Evolutionary conservation across 2,329 filamentous ascomycete species (phyloP).

Genomic region (Phyllosticta citrichinensis): DNA sequence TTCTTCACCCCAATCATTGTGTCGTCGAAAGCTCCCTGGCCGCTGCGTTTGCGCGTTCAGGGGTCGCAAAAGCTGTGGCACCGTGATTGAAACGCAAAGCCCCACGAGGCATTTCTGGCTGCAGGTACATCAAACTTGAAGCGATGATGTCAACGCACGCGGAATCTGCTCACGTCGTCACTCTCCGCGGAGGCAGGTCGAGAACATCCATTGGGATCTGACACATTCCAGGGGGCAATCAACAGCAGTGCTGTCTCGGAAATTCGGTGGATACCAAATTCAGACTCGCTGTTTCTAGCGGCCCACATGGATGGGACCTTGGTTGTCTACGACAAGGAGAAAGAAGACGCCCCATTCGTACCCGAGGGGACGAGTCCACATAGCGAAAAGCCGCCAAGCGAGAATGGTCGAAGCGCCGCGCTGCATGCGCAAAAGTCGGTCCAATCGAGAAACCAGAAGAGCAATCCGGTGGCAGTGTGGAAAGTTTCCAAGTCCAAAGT

Average conservation of each 20-base stretch:
- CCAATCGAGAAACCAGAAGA: slow-evolving; percentile 85
- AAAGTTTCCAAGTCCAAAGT: slow-evolving; percentile 84
- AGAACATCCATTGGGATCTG: neutral
- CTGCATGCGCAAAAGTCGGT: slow-evolving; percentile 83
- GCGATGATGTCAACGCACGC: neutral
- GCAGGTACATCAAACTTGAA: neutral
- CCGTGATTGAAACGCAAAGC: neutral
- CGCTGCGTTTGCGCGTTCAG: too few species aligned
- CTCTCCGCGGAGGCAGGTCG: neutral
- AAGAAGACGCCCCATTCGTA: slow-evolving; percentile 73
- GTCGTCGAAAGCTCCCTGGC: neutral
- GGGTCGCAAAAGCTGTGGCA: too few species aligned
- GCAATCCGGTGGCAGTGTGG: slow-evolving; percentile 87
- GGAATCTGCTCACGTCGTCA: neutral
- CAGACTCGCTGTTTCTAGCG: slow-evolving; percentile 85
- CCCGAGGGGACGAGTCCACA: slow-evolving; percentile 41
- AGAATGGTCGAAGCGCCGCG: slow-evolving; percentile 27
- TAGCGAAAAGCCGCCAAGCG: slow-evolving; percentile 14
- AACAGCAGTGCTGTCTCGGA: slow-evolving; percentile 76
- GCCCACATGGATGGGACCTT: slow-evolving; percentile 85
- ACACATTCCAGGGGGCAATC: slow-evolving; percentile 58
- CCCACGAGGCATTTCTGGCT: neutral
- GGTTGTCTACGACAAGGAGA: slow-evolving; percentile 95
- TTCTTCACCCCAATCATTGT: neutral
- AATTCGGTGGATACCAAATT: slow-evolving; percentile 88